Evolutionary conservation across 2,329 filamentous ascomycete genomes (phyloP), one percentile per base, ranked within the genome.

Genomic region (Penicillium verrucosum): DNA sequence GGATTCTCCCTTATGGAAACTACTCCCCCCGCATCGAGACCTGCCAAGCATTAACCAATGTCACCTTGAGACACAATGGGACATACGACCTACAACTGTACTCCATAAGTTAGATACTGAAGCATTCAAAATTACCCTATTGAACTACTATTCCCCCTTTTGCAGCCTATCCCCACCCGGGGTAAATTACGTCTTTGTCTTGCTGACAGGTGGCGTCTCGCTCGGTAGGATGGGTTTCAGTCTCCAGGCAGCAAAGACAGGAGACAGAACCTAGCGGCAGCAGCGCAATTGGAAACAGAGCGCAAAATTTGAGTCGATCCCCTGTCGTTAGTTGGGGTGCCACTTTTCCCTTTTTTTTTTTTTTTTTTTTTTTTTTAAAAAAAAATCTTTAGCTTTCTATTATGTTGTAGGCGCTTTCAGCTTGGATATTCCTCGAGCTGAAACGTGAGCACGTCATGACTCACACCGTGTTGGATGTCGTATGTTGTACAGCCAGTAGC

Each of bases 281-380:
- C 58, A 55, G 58, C 30, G 50, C 51, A 49, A 58, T 60, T 58
- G 51, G 51, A 63, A 63, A 63, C 42, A 40, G 50, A 60, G 52
- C 56, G 54, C 48, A 12, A 47, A 54, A 46, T 25, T 32, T 2
- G n/a, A 45, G 36, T 37, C 34, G 25, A 47, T 43, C 58, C 59
- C 25, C 27, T 16, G 43, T 32, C 10, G 7, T 23, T 16, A 32
- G 12, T 25, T 34, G 21, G 21, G 18, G 18, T 34, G 5, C 34
- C 44, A 25, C 8, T 32, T 21, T 32, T 21, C 5, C 16, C 7
- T 10, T n/a, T 10, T 53, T 34, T 2, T 11, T 10, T n/a, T 10
- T 53, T 34, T 2, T 18, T 18, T 18, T 18, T 18, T 18, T 18
- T 18, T 18, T 18, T 18, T 18, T 18, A 18, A 2, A 18, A 18